Evolutionary conservation across 2,329 filamentous ascomycete species (phyloP).

Genomic region (Sporothrix sp.): DNA sequence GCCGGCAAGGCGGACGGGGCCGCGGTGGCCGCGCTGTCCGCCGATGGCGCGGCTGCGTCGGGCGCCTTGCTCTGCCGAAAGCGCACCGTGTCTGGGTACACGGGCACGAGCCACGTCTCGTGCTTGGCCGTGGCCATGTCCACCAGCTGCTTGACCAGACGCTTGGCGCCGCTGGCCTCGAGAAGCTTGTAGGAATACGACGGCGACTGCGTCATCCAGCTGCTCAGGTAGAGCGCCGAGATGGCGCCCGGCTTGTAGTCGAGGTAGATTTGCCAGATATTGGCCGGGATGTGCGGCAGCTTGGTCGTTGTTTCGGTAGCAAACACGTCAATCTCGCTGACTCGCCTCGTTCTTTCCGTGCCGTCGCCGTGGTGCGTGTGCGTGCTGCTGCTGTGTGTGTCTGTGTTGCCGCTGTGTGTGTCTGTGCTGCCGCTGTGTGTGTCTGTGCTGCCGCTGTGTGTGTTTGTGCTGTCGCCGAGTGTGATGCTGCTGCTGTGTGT

Average conservation of each 20-base stretch:
- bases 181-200: slow-evolving; percentile 19
- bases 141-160: slow-evolving; percentile 16
- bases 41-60: neutral
- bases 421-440: too few relatives aligned
- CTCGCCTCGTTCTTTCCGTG: too few relatives aligned
- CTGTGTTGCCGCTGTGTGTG: too few relatives aligned
- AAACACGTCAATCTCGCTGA: neutral
- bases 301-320: neutral
- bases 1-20: too few relatives aligned
- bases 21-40: too few relatives aligned
- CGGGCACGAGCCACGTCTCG: neutral
- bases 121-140: slow-evolving; percentile 15
- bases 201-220: slow-evolving; percentile 17
- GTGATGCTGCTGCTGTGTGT: too few relatives aligned
- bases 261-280: slow-evolving; percentile 22
- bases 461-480: too few relatives aligned
- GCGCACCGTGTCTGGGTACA: slow-evolving; percentile 8
- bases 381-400: too few relatives aligned
- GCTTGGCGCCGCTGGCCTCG: slow-evolving; percentile 15
- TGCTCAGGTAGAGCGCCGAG: slow-evolving; percentile 4
- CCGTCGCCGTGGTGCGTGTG: too few relatives aligned
- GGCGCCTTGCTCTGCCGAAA: neutral
- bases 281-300: slow-evolving; percentile 18
- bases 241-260: slow-evolving; percentile 12
- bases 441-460: too few relatives aligned